Evolutionary conservation across 2,329 filamentous ascomycete species (phyloP).

Genomic region (Beauveria medogensis): DNA sequence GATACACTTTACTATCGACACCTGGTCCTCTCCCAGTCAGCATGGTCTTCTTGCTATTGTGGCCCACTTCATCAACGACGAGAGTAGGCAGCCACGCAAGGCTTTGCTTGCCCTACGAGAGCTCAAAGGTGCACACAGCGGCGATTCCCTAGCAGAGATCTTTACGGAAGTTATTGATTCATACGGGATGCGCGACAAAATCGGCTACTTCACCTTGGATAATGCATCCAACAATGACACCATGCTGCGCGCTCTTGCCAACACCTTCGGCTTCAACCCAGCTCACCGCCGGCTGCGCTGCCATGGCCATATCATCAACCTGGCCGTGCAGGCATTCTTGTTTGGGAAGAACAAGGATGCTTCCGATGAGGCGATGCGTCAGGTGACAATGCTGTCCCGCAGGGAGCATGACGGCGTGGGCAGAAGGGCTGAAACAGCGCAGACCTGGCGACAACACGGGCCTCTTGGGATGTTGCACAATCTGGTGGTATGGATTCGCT

Average conservation of each 20-base stretch:
- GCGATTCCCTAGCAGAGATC: slow-evolving; percentile 8
- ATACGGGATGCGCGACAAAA: slow-evolving; percentile 2
- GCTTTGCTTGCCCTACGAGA: slow-evolving; percentile 2
- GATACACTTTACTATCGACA: slow-evolving; percentile 4
- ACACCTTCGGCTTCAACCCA: slow-evolving; percentile 11
- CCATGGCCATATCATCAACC: slow-evolving; percentile 11
- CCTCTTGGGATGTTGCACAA: slow-evolving; percentile 1
- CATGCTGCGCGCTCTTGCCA: slow-evolving; percentile 12
- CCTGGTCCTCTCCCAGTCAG: slow-evolving; percentile 1
- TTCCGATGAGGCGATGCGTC: slow-evolving; percentile 3
- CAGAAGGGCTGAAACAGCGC: background rate
- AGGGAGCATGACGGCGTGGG: background rate
- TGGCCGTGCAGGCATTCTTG: slow-evolving; percentile 10
- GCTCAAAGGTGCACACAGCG: slow-evolving; percentile 11
- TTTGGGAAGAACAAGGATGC: slow-evolving; percentile 5
- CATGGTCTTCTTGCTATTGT: background rate
- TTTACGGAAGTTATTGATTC: slow-evolving; percentile 10
- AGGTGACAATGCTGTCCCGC: background rate
- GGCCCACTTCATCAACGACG: background rate
- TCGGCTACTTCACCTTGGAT: slow-evolving; percentile 13
- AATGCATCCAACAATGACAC: slow-evolving; percentile 15
- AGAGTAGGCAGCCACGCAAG: background rate
- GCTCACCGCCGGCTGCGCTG: slow-evolving; percentile 5
- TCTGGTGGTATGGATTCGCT: slow-evolving; percentile 8
- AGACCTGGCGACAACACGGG: background rate